Conservation (phyloP, 2,329 filamentous ascomycete genomes). For the Fusarium dimerum region DNA sequence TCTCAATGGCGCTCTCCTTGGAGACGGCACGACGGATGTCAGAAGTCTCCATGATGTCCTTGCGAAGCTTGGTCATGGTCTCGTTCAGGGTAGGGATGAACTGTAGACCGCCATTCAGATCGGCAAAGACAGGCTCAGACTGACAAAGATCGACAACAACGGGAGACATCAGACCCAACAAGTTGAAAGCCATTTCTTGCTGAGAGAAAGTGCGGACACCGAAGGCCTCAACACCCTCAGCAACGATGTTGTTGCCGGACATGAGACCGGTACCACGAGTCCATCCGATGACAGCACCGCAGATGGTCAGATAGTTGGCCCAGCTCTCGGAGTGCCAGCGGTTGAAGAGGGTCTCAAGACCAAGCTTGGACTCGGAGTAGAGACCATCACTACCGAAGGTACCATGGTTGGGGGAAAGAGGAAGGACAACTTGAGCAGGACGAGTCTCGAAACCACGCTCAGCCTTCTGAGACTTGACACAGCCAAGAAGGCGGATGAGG, state of each 20-base stretch:
- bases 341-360: slow-evolving; percentile 96
- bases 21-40: slow-evolving; percentile 91
- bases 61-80: slow-evolving; percentile 88
- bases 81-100: slow-evolving; percentile 96
- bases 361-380: slow-evolving; percentile 97
- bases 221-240: slow-evolving; percentile 93
- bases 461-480: slow-evolving; percentile 87
- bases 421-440: slow-evolving; percentile 93
- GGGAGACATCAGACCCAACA: slow-evolving; percentile 93
- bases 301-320: slow-evolving; percentile 97
- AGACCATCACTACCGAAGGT: slow-evolving; percentile 98
- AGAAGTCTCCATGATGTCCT: slow-evolving; percentile 92
- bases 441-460: slow-evolving; percentile 89
- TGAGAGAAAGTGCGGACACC: slow-evolving; percentile 98
- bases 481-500: slow-evolving; percentile 84
- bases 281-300: slow-evolving; percentile 98
- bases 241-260: slow-evolving; percentile 96
- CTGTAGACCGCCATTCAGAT: slow-evolving; percentile 95
- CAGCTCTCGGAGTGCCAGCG: slow-evolving; percentile 97
- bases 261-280: slow-evolving; percentile 97
- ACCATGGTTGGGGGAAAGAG: slow-evolving; percentile 95
- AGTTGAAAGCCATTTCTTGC: slow-evolving; percentile 99
- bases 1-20: slow-evolving; percentile 94
- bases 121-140: slow-evolving; percentile 91
- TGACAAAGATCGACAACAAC: slow-evolving; percentile 95